Conservation (phyloP, 306 rosid genomes). For the Delonix regia region DNA sequence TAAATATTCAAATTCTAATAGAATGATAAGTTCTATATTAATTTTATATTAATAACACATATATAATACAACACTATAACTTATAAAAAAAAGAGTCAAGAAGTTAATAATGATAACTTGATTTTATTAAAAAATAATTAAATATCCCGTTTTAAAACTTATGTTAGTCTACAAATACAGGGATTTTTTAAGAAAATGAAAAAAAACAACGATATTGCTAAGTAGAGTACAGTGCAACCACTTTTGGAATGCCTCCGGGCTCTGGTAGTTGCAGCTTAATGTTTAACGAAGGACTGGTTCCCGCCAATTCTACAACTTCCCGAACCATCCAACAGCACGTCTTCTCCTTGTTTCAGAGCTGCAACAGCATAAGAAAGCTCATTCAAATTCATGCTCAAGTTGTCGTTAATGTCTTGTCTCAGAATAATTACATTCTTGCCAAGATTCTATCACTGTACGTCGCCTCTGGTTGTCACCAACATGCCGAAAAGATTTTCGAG, state of each 20-base stretch:
- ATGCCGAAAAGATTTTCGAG: constrained; percentile 42
- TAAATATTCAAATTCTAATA: too few relatives aligned
- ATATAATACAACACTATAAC: too few relatives aligned
- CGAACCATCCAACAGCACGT: constrained; percentile 49
- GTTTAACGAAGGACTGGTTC: constrained; percentile 38
- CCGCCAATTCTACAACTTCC: constrained; percentile 35
- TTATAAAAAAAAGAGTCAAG: too few relatives aligned
- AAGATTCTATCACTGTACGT: constrained; percentile 60
- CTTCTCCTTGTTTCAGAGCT: constrained; percentile 48
- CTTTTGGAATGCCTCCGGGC: neutral
- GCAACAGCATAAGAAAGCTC: constrained; percentile 43
- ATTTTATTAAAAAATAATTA: too few relatives aligned
- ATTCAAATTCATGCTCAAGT: constrained; percentile 64
- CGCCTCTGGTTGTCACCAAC: constrained; percentile 45
- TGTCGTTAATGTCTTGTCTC: constrained; percentile 51
- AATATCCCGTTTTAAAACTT: too few relatives aligned
- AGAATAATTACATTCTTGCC: constrained; percentile 55
- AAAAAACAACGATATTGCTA: too few relatives aligned
- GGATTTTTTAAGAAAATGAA: too few relatives aligned
- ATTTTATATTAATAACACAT: too few relatives aligned
- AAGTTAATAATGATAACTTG: too few relatives aligned
- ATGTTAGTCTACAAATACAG: too few relatives aligned
- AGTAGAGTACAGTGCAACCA: too few relatives aligned
- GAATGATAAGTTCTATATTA: too few relatives aligned
- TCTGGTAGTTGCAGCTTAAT: neutral